These are phyloP conservation scores for Colletotrichum paranaense DNA, from an alignment of 2,329 filamentous ascomycete genomes.

Conservation along the genomic window DNA sequence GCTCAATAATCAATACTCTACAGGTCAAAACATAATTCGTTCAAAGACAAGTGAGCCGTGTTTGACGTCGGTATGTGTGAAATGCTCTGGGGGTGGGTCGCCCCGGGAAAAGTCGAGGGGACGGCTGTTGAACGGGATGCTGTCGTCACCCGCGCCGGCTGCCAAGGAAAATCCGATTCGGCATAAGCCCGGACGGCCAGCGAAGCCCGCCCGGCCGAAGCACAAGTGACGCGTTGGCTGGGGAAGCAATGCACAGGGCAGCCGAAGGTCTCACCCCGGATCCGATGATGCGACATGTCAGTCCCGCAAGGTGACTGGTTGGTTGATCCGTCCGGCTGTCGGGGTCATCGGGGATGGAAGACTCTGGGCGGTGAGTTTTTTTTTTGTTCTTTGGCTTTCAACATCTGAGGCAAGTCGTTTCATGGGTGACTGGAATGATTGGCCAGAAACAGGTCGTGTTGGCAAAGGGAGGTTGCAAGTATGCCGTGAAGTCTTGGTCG, in stretches of 20 bases:
- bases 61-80: neutral
- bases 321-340: slow-evolving; percentile 26
- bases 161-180: slow-evolving; percentile 12
- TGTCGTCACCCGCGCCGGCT: neutral
- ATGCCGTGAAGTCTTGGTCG: neutral
- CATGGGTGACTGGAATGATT: neutral
- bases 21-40: neutral
- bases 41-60: neutral
- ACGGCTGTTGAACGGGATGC: slow-evolving; percentile 5
- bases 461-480: neutral
- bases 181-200: slow-evolving; percentile 9
- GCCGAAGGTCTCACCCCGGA: slow-evolving; percentile 21
- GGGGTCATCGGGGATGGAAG: slow-evolving; percentile 10
- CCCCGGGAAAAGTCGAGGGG: neutral
- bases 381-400: slow-evolving; percentile 4
- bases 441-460: neutral
- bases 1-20: neutral
- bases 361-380: slow-evolving; percentile 2
- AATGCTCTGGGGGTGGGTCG: neutral
- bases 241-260: slow-evolving; percentile 18
- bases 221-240: neutral
- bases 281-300: slow-evolving; percentile 31
- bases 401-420: slow-evolving; percentile 20
- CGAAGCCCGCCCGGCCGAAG: neutral
- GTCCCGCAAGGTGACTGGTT: slow-evolving; percentile 23